Evolutionary conservation across 345 rosid species (phyloP), one percentile per base, ranked within the genome.

Genomic region (Gossypium ekmanianum): DNA sequence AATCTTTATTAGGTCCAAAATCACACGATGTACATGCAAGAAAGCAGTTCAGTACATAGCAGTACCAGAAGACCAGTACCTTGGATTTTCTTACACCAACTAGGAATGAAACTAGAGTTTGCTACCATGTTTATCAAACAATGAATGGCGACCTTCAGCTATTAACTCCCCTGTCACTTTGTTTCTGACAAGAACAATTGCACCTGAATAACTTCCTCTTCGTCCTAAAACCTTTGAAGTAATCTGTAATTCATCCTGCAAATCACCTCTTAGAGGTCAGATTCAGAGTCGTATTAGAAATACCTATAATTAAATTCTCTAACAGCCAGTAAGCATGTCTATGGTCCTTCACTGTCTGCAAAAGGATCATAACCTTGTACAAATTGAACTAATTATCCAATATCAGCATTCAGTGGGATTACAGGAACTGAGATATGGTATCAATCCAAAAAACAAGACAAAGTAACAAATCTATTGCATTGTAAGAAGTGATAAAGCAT

Each of bases 81-180:
- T 16, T n/a, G 26, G 62, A 75, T 43, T 50, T 45, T 62, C 68
- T 9, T 65, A 57, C 9, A 47, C 5, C 16, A 58, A 44, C 6
- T 4, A 16, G 27, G 45, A 44, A 52, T 24, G 18, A 58, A 64
- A 68, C 84, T 85, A 92, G 83, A 94, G 86, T 79, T 91, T 91
- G 87, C 95, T 94, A 73, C 77, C 64, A 72, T 78, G 88, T 77
- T 74, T 82, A 41, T 89, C 90, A 72, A 91, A 92, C 88, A 90
- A 50, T 9, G 98, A 94, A 85, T 94, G 98, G 16, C 97, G 91
- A 59, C 97, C 97, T 88, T 94, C 98, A 0, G 98, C 98, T 39
- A 94, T 83, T 56, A 90, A 58, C 85, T 92, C 95, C 12, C 97
- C 97, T 0, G 92, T 91, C 50, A 56, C 77, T 78, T 89, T 91